A percentile compares a stretch with the other conserved stretches of the same genome.
Evolutionary conservation across 257 asterid genomes (phyloP).

Genomic region (Osmanthus fragrans): DNA sequence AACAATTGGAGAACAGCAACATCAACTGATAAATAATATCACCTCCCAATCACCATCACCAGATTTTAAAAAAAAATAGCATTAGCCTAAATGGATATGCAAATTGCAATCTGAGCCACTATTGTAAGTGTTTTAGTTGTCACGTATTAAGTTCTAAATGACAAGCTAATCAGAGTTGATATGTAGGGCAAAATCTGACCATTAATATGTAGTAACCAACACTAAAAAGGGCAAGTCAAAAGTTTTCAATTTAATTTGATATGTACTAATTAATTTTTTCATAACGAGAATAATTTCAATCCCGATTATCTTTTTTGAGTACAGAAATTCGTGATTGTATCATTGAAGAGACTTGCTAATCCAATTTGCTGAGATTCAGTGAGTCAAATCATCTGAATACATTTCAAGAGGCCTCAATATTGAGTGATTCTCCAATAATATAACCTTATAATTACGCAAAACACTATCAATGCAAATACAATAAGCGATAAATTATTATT

Average conservation of each 20-base stretch:
- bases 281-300: neutral
- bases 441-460: neutral
- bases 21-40: neutral
- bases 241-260: neutral
- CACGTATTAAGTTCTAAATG: neutral
- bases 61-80: too few species aligned
- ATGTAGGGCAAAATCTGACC: neutral
- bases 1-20: neutral
- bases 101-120: neutral
- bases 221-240: neutral
- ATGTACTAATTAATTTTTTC: neutral
- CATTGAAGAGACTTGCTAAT: too few species aligned
- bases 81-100: neutral
- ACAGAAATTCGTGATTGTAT: too few species aligned
- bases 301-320: neutral
- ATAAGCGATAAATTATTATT: neutral
- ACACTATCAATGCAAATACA: neutral
- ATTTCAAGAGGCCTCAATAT: neutral
- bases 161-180: conserved; percentile 6
- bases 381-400: neutral
- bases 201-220: neutral
- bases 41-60: neutral
- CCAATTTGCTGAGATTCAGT: too few species aligned
- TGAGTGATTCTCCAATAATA: neutral
- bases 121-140: neutral